These are phyloP conservation scores for Triticum timopheevii DNA, from an alignment of 176 grass and related monocot genomes.

Conservation along the genomic window DNA sequence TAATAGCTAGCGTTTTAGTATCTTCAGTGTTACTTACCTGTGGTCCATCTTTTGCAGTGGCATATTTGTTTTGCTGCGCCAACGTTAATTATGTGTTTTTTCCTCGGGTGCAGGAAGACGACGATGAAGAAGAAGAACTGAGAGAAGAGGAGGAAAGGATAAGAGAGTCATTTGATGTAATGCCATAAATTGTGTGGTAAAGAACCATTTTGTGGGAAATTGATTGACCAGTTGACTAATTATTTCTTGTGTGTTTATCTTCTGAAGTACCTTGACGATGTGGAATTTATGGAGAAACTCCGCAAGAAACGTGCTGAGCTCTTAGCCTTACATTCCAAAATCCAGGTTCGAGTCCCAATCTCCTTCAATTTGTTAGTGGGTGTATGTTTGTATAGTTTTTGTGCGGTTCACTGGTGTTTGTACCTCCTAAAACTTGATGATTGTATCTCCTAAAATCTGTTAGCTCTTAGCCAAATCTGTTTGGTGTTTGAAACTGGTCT, in stretches of 20 bases:
- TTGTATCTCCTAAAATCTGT: neutral
- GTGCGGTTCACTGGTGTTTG: neutral
- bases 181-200: neutral
- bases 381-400: neutral
- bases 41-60: neutral
- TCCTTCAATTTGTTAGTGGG: neutral
- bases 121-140: neutral
- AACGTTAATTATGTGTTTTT: neutral
- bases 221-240: neutral
- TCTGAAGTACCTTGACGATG: neutral
- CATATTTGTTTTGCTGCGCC: neutral
- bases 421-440: neutral
- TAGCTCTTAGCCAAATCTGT: neutral
- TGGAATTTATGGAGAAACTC: neutral
- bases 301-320: neutral
- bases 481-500: neutral
- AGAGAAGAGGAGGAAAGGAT: neutral
- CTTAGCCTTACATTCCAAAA: neutral
- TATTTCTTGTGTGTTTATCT: constrained; percentile 7
- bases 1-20: neutral
- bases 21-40: neutral
- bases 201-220: neutral
- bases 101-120: neutral
- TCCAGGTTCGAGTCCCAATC: neutral
- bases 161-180: neutral